phyloP scores from a whole-genome alignment of 2,329 filamentous ascomycete species.

The Alternaria postmessia region DNA sequence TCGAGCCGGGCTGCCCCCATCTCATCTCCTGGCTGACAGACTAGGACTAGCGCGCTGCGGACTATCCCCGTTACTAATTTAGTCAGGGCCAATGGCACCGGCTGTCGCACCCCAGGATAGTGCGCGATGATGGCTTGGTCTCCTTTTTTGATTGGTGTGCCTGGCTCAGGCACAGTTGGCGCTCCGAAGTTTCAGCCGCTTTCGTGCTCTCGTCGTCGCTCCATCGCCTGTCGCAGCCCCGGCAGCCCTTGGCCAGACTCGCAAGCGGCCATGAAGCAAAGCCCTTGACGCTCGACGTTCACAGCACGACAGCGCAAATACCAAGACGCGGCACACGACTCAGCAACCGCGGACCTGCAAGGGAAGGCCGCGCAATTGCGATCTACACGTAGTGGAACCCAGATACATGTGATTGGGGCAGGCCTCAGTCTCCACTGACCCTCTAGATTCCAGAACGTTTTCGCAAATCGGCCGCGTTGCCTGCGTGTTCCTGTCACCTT shows the following conservation, averaged over 20 bases:
- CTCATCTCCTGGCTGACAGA: conserved; percentile 33
- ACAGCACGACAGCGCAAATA: conserved; percentile 6
- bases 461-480: conserved; percentile 24
- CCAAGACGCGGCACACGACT: background rate
- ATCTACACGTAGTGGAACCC: conserved; percentile 35
- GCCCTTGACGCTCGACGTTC: conserved; percentile 12
- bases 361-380: conserved; percentile 41
- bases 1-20: conserved; percentile 32
- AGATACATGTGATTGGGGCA: conserved; percentile 23
- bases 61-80: conserved; percentile 37
- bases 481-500: conserved; percentile 15
- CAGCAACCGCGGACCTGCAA: conserved; percentile 7
- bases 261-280: conserved; percentile 23
- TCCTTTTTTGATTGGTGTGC: conserved; percentile 39
- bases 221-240: conserved; percentile 25
- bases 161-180: conserved; percentile 38
- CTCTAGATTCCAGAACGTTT: conserved; percentile 35
- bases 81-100: conserved; percentile 34
- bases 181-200: conserved; percentile 24
- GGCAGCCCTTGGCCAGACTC: conserved; percentile 14
- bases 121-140: conserved; percentile 9
- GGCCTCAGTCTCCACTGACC: conserved; percentile 22
- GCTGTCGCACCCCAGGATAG: conserved; percentile 23
- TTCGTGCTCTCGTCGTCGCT: conserved; percentile 4
- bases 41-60: conserved; percentile 24